Evolutionary conservation across 768 basidiomycete genomes (phyloP), one percentile per base, ranked within the genome.

Genomic region (Kwoniella shandongensis): DNA sequence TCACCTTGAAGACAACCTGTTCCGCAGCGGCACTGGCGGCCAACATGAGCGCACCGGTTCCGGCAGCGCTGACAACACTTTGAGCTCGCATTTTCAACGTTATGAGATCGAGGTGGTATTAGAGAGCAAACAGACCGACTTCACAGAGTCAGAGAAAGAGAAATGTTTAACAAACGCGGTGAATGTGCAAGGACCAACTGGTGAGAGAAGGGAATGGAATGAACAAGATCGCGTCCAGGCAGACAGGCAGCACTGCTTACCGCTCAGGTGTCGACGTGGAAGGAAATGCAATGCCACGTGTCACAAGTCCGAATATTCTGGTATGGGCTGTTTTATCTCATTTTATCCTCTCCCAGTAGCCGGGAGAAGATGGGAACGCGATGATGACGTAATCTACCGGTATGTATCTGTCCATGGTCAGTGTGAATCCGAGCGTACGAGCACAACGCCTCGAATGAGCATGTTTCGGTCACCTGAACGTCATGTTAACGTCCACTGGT

Each of bases 1-100:
- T 56, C 45, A 72, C 70, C 60, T 69, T 45, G 60, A 72, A 72
- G 7, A 45, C 54, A 36, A 62, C 57, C 52, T 63, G 61, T 17
- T 69, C 71, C 10, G 66, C 67, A n/a, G 47, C 50, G 13, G 56
- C 71, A 10, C 54, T 48, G 23, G 61, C 62, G 45, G 62, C 69
- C 36, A 70, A 52, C 18, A 73, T 30, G 10, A 69, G 35, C 15
- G 68, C 71, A 13, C 58, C 62, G 7, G 68, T 58, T n/a, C 71
- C 68, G 42, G 70, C 70, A 15, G 64, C 64, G 11, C 55, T 40
- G 26, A 63, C 68, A 25, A 72, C 62, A 44, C 46, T 57, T 47
- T 72, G 67, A 48, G 70, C 57, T 51, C 62, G 51, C 70, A 72
- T 72, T 32, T 41, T 64, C 45, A 13, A 17, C 7, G 26, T 8